A percentile compares a stretch with the other conserved stretches of the same genome.
These are phyloP conservation scores for Phylloporus arenicola DNA, from an alignment of 768 basidiomycete species.

Conservation along the genomic window DNA sequence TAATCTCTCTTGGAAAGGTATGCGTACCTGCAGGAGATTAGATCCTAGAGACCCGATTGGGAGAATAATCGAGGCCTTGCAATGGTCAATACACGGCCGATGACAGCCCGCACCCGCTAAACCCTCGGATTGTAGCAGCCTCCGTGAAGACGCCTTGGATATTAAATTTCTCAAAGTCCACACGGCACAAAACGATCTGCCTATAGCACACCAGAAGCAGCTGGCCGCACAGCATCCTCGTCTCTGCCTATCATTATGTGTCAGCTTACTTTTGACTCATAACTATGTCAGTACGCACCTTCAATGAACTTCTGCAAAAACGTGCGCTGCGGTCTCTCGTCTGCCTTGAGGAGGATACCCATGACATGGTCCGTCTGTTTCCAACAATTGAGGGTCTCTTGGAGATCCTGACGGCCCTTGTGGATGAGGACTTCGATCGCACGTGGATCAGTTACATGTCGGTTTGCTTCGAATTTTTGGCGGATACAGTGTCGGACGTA, in stretches of 20 bases:
- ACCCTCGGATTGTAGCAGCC: background rate
- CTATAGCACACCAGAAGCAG: conserved; percentile 39
- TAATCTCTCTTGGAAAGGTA: background rate
- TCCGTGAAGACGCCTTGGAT: background rate
- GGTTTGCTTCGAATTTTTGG: conserved; percentile 81
- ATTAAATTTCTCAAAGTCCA: conserved; percentile 7
- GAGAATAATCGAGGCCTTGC: background rate
- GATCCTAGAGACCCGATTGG: background rate
- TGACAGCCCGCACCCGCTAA: background rate
- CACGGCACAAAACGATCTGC: background rate
- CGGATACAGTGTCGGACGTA: conserved; percentile 79
- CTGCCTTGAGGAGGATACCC: conserved; percentile 56
- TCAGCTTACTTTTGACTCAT: background rate
- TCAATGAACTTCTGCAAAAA: conserved; percentile 85
- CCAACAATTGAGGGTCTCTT: conserved; percentile 95
- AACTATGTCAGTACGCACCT: conserved; percentile 43
- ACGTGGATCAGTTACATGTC: conserved; percentile 72
- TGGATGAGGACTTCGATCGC: conserved; percentile 82
- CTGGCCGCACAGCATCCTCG: conserved; percentile 66
- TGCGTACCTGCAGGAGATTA: background rate
- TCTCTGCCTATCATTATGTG: conserved; percentile 52
- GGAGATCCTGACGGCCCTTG: conserved; percentile 83
- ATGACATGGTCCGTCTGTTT: conserved; percentile 79
- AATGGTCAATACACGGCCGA: background rate
- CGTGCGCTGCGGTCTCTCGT: conserved; percentile 44